Conservation (phyloP, 2,329 filamentous ascomycete species). For the Chaetomium olivaceum region DNA sequence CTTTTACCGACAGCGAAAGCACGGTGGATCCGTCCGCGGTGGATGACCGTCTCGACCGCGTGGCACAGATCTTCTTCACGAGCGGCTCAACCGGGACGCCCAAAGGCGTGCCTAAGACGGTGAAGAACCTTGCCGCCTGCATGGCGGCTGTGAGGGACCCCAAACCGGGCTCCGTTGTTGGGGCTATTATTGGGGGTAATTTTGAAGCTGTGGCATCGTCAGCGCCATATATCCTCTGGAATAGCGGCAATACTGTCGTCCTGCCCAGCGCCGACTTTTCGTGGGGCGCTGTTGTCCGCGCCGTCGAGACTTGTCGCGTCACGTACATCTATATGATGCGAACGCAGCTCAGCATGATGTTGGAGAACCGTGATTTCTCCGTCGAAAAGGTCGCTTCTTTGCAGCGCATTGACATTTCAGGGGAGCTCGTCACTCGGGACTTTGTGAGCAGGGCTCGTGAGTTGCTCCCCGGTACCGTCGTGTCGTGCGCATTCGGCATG, state of each 20-base stretch:
- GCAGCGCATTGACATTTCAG: not conserved
- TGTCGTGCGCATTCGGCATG: not conserved
- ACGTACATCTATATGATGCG: not conserved
- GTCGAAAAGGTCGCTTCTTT: not conserved
- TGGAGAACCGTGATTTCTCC: not conserved
- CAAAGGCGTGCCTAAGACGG: not conserved
- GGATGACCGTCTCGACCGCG: not conserved
- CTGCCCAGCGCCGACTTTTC: not conserved
- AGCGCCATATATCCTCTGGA: not conserved
- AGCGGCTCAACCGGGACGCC: not conserved
- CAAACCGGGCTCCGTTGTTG: not conserved
- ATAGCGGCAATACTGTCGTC: not conserved
- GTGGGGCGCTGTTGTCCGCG: not conserved
- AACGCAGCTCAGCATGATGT: not conserved
- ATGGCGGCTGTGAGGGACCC: not conserved
- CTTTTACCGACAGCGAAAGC: not conserved
- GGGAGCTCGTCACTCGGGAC: not conserved
- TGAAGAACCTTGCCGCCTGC: not conserved
- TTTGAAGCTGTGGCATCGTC: not conserved
- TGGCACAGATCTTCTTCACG: not conserved
- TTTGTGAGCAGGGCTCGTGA: not conserved
- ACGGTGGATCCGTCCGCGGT: not conserved
- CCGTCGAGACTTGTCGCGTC: not conserved
- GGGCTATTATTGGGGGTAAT: not conserved
- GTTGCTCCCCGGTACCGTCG: not conserved